phyloP scores from a whole-genome alignment of 768 basidiomycete genomes.

The Cystofilobasidium macerans region DNA sequence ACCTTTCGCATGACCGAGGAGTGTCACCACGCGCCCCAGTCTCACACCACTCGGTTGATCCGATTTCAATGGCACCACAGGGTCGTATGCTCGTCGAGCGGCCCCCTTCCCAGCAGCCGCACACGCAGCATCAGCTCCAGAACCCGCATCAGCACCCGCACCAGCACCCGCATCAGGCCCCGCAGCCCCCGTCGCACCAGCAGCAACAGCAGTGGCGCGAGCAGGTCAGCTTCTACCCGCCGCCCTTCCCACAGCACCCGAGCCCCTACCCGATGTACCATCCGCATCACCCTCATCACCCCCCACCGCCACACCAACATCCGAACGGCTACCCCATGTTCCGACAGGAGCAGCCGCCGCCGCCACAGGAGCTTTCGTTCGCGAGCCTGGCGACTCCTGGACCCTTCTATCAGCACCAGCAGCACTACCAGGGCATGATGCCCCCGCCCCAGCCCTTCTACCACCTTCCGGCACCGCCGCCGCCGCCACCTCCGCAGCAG shows the following conservation, averaged over 20 bases:
- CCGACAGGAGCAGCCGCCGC: not conserved
- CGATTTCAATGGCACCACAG: not conserved
- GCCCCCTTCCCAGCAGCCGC: not conserved
- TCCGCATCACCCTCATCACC: not conserved
- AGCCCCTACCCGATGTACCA: slow-evolving; percentile 1
- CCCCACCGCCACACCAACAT: not conserved
- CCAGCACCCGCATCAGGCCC: too few species aligned
- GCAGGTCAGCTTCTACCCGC: not conserved
- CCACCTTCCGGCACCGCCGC: not conserved
- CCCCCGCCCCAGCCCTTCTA: not conserved
- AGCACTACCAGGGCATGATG: not conserved
- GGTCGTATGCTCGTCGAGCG: not conserved
- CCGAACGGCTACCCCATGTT: not conserved
- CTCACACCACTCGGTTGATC: not conserved
- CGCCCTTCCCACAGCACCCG: not conserved
- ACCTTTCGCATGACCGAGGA: not conserved
- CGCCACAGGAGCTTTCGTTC: not conserved
- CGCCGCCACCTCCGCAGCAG: not conserved
- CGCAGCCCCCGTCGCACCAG: too few species aligned
- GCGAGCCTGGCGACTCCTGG: not conserved
- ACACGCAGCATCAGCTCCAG: not conserved
- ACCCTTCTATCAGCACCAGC: not conserved
- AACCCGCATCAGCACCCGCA: too few species aligned
- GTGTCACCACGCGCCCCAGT: not conserved
- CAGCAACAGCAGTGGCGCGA: slow-evolving; percentile 2